phyloP scores from a whole-genome alignment of 129 eudicot genomes.

The Sambucus nigra region DNA sequence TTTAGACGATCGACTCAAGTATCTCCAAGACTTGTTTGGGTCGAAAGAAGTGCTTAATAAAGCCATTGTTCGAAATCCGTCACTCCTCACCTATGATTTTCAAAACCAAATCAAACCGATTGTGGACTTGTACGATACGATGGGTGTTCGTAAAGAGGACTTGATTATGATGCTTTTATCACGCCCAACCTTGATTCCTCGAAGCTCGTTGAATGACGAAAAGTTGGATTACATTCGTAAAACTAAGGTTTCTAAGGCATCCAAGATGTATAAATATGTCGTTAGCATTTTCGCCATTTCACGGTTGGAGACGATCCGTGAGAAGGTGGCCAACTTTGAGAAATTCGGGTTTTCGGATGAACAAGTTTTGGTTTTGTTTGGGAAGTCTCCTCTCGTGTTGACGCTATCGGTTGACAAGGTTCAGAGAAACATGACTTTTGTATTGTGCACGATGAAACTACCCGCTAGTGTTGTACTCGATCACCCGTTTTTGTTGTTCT shows the following conservation, averaged over 20 bases:
- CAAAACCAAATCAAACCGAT: conserved; percentile 36
- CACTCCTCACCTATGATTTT: conserved; percentile 53
- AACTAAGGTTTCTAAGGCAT: conserved; percentile 37
- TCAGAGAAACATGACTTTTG: conserved; percentile 71
- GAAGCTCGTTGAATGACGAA: conserved; percentile 40
- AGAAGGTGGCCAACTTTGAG: conserved; percentile 54
- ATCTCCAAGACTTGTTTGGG: conserved; percentile 43
- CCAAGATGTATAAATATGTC: conserved; percentile 66
- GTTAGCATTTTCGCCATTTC: conserved; percentile 60
- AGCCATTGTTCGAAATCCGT: conserved; percentile 63
- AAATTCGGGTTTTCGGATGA: conserved; percentile 62
- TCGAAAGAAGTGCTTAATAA: conserved; percentile 41
- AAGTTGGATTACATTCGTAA: conserved; percentile 47
- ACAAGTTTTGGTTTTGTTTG: conserved; percentile 41
- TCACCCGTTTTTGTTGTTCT: conserved; percentile 44
- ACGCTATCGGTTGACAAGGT: conserved; percentile 63
- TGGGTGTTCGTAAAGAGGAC: conserved; percentile 46
- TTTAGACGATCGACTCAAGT: conserved; percentile 45
- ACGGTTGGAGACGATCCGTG: conserved; percentile 54
- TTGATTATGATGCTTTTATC: conserved; percentile 42
- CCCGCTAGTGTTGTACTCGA: conserved; percentile 31
- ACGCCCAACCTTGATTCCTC: conserved; percentile 55
- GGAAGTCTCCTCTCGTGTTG: conserved; percentile 49
- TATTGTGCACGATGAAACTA: conserved; percentile 53
- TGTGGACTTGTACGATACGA: conserved; percentile 30